These are phyloP conservation scores for Candida gorgasii DNA, from an alignment of 805 yeast species.

Conservation along the genomic window DNA sequence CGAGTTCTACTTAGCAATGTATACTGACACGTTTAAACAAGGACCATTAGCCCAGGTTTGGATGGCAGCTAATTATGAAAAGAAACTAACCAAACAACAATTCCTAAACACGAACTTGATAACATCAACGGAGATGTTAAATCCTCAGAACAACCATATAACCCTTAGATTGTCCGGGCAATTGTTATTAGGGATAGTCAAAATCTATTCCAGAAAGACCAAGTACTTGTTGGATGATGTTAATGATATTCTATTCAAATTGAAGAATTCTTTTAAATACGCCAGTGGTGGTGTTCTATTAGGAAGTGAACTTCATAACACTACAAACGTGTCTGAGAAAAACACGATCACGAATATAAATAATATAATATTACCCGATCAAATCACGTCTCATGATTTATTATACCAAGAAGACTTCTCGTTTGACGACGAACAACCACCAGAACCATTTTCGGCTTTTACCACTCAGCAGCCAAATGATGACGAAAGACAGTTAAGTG, in stretches of 20 bases:
- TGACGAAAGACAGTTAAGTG: constrained; percentile 25
- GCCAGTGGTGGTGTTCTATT: constrained; percentile 32
- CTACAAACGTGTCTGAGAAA: constrained; percentile 30
- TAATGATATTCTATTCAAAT: constrained; percentile 66
- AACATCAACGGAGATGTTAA: constrained; percentile 42
- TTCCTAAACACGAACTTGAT: constrained; percentile 69
- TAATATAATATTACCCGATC: constrained; percentile 67
- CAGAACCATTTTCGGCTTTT: constrained; percentile 1
- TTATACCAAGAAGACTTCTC: constrained; percentile 61
- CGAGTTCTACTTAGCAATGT: no score
- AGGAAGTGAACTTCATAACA: constrained; percentile 29
- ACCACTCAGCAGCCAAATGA: neutral
- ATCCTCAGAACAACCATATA: constrained; percentile 40
- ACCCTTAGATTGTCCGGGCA: constrained; percentile 86
- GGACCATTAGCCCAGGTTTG: constrained; percentile 90
- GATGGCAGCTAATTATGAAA: constrained; percentile 89
- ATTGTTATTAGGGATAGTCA: constrained; percentile 79
- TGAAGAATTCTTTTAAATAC: constrained; percentile 63
- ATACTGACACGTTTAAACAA: constrained; percentile 6
- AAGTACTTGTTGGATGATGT: constrained; percentile 82
- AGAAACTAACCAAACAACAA: constrained; percentile 70
- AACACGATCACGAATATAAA: constrained; percentile 62
- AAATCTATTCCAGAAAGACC: constrained; percentile 84
- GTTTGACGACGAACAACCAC: constrained; percentile 27
- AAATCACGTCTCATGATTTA: constrained; percentile 76